phyloP scores from a whole-genome alignment of 495 filamentous ascomycete genomes.

The Xylaria cubensis region DNA sequence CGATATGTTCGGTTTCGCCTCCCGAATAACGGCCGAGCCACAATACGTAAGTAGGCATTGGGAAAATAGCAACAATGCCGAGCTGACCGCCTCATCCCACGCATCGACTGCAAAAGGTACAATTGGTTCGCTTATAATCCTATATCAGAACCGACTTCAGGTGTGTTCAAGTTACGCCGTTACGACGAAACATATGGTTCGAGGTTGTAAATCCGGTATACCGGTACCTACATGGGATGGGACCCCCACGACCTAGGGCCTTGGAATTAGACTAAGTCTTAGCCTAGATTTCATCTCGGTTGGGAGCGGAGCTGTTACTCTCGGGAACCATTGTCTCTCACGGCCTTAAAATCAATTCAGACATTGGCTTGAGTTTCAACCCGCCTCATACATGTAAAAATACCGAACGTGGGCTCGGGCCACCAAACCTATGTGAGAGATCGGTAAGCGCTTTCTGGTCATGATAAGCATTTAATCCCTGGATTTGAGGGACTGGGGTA shows the following conservation, averaged over 20 bases:
- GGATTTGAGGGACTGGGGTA: constrained; percentile 6
- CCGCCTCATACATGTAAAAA: neutral
- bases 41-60: neutral
- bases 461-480: constrained; percentile 29
- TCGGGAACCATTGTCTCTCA: neutral
- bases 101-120: neutral
- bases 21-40: constrained; percentile 18
- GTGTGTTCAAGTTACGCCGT: neutral
- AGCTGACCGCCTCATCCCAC: constrained; percentile 17
- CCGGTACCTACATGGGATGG: constrained; percentile 19
- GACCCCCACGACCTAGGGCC: constrained; percentile 13
- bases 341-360: neutral
- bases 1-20: constrained; percentile 18
- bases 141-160: neutral
- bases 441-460: constrained; percentile 8
- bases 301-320: neutral
- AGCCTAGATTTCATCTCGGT: constrained; percentile 6
- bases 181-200: constrained; percentile 14
- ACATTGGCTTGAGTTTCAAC: no score
- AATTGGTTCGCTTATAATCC: constrained; percentile 3
- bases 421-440: neutral
- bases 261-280: neutral
- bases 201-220: constrained; percentile 26
- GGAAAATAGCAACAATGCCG: constrained; percentile 2
- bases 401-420: neutral